Conservation (phyloP, 2,329 filamentous ascomycete species). For the Fusarium verrucosum region DNA sequence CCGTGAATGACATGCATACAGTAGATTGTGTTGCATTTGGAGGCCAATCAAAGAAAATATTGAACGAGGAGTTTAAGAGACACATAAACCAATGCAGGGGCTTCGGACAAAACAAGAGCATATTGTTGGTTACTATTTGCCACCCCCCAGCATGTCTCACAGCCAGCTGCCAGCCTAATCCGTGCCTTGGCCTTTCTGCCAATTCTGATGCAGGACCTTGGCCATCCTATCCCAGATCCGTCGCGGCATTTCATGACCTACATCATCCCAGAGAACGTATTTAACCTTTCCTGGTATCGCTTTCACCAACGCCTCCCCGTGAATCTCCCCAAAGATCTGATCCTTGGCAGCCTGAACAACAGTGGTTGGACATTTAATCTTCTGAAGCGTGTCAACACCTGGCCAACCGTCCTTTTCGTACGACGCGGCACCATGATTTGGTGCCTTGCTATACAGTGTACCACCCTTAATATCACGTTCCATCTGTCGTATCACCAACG, state of each 20-base stretch:
- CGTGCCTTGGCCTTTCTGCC: conserved; percentile 8
- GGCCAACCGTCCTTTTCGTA: conserved; percentile 37
- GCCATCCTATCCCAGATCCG: conserved; percentile 20
- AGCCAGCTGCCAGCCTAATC: background rate
- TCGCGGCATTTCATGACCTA: conserved; percentile 36
- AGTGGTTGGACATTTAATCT: conserved; percentile 41
- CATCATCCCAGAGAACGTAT: conserved; percentile 38
- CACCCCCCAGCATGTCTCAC: too few relatives aligned
- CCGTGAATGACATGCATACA: background rate
- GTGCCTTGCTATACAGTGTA: conserved; percentile 42
- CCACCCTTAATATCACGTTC: conserved; percentile 35
- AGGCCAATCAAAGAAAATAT: background rate
- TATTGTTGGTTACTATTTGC: background rate
- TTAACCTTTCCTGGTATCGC: conserved; percentile 32
- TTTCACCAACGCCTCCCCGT: conserved; percentile 41
- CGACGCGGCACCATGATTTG: conserved; percentile 43
- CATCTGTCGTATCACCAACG: background rate
- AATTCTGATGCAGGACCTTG: conserved; percentile 5
- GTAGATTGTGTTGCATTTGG: background rate
- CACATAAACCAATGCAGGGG: background rate
- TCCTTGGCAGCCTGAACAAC: conserved; percentile 46
- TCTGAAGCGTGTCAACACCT: conserved; percentile 33
- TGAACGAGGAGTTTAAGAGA: background rate
- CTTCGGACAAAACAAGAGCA: background rate
- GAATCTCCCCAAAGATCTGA: conserved; percentile 42